phyloP scores from a whole-genome alignment of 768 basidiomycete genomes.

The Serendipita vermifera region DNA sequence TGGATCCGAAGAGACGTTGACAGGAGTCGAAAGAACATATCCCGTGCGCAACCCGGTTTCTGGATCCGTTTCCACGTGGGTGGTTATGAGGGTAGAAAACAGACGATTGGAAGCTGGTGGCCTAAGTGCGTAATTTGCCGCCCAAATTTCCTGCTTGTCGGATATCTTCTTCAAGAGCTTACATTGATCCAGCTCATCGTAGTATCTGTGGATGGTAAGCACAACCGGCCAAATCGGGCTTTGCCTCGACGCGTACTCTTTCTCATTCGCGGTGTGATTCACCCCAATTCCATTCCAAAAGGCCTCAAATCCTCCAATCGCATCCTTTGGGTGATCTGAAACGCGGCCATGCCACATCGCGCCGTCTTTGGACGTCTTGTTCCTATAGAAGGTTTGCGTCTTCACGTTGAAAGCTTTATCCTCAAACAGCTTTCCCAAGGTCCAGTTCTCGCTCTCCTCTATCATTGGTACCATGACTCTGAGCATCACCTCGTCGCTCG shows the following conservation, averaged over 20 bases:
- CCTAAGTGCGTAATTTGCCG: not conserved
- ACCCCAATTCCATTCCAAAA: not conserved
- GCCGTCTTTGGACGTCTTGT: not conserved
- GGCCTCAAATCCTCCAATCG: not conserved
- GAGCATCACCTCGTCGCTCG: not conserved
- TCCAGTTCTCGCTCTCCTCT: not conserved
- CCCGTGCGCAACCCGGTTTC: not conserved
- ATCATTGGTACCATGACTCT: not conserved
- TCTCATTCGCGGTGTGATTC: not conserved
- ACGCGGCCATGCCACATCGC: conserved; percentile 6
- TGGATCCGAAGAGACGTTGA: not conserved
- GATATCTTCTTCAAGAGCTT: not conserved
- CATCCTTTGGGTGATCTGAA: not conserved
- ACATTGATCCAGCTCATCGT: not conserved
- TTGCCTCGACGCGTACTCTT: not conserved
- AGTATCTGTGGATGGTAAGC: too few relatives aligned
- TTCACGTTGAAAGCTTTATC: not conserved
- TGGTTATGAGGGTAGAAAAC: not conserved
- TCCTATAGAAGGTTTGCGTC: not conserved
- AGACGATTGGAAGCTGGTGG: not conserved
- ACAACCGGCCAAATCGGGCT: too few relatives aligned
- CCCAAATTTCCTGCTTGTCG: not conserved
- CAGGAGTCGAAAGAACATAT: not conserved
- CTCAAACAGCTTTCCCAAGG: not conserved
- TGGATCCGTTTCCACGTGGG: conserved; percentile 1